Evolutionary conservation across 345 rosid species (phyloP).

Genomic region (Sonneratia caseolaris): DNA sequence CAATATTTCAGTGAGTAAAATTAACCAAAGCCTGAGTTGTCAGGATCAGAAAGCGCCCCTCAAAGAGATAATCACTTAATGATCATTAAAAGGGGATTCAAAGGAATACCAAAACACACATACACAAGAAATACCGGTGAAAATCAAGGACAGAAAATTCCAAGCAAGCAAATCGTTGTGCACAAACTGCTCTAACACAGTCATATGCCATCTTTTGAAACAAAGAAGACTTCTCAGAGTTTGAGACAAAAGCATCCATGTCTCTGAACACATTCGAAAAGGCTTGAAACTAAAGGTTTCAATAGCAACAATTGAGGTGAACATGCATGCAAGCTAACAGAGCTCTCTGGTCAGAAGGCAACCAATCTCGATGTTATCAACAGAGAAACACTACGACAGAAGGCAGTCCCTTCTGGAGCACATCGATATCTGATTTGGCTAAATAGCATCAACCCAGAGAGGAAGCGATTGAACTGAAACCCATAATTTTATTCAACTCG

Average conservation of each 20-base stretch:
- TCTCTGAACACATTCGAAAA: background rate
- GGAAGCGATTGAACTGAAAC: background rate
- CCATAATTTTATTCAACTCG: constrained; percentile 7
- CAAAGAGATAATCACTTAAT: background rate
- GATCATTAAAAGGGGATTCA: background rate
- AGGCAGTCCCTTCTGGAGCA: constrained; percentile 35
- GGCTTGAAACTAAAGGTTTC: background rate
- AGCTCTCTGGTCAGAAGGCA: constrained; percentile 28
- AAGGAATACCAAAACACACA: background rate
- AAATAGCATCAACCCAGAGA: constrained; percentile 39
- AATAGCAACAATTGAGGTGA: background rate
- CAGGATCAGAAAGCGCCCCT: background rate
- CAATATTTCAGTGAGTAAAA: background rate
- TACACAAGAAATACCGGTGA: background rate
- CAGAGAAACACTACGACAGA: constrained; percentile 35
- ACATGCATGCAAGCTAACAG: background rate
- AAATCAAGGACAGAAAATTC: background rate
- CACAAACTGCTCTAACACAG: background rate
- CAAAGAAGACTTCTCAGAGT: background rate
- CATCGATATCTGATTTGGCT: constrained; percentile 44
- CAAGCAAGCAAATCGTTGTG: background rate
- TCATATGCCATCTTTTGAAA: background rate
- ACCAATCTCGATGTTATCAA: constrained; percentile 29
- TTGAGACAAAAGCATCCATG: background rate
- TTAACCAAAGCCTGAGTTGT: background rate